Evolutionary conservation across 805 yeast species (phyloP).

Genomic region (Saturnispora serradocipensis): DNA sequence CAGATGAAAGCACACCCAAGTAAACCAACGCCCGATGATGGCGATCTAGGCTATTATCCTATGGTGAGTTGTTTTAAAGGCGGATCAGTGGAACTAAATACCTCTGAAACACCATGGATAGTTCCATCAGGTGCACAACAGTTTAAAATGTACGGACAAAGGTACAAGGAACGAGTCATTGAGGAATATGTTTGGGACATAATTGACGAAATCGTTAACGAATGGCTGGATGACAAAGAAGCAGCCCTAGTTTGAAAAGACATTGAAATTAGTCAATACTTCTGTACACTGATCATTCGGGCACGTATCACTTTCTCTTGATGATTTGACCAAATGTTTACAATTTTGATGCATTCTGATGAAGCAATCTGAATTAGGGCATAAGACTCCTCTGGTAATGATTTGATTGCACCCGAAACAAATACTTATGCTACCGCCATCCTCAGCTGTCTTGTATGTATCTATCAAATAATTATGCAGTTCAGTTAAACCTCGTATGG

Average conservation of each 20-base stretch:
- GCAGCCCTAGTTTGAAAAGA: neutral
- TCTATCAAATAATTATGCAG: conserved; percentile 35
- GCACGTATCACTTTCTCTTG: conserved; percentile 25
- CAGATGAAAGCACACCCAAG: conserved; percentile 5
- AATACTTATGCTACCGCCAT: conserved; percentile 30
- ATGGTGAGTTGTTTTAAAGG: conserved; percentile 74
- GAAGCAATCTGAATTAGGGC: conserved; percentile 28
- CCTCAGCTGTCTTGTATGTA: conserved; percentile 31
- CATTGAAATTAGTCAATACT: neutral
- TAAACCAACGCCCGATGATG: conserved; percentile 53
- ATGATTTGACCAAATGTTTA: conserved; percentile 30
- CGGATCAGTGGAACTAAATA: conserved; percentile 63
- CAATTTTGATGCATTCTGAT: conserved; percentile 43
- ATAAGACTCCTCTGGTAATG: conserved; percentile 43
- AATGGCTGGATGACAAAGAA: conserved; percentile 34
- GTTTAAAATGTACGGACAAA: conserved; percentile 44
- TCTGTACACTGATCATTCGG: conserved; percentile 17
- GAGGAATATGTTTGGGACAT: conserved; percentile 81
- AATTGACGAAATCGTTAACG: conserved; percentile 72
- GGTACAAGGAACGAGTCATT: conserved; percentile 62
- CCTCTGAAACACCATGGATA: conserved; percentile 54
- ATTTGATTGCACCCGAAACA: conserved; percentile 47
- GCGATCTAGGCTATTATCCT: conserved; percentile 84
- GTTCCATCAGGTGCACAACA: conserved; percentile 27
- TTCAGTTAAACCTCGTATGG: conserved; percentile 39